phyloP scores from a whole-genome alignment of 1,284 basidiomycete genomes.

The Somion occarium region DNA sequence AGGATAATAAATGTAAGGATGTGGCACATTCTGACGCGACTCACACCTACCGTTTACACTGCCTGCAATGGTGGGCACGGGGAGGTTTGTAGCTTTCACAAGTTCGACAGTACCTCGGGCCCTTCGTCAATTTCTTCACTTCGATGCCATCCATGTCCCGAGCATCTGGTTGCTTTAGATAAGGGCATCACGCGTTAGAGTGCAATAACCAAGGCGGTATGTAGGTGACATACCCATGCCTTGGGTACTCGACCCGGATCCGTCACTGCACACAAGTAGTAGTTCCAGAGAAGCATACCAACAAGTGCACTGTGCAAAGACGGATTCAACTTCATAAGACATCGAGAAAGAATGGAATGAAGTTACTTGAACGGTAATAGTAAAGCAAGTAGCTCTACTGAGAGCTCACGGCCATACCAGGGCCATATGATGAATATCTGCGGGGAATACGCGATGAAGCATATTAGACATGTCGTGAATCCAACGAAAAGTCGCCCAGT shows the following conservation, averaged over 20 bases:
- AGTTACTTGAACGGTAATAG: conserved; percentile 88
- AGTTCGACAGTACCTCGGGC: conserved; percentile 78
- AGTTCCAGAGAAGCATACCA: conserved; percentile 81
- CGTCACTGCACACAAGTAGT: conserved; percentile 74
- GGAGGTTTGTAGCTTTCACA: conserved; percentile 74
- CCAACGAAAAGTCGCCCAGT: conserved; percentile 61
- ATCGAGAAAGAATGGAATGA: neutral
- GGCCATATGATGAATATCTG: conserved; percentile 92
- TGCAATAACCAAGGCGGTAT: neutral
- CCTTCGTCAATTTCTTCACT: conserved; percentile 80
- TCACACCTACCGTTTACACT: conserved; percentile 73
- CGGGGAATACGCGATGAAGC: conserved; percentile 83
- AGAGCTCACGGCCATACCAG: conserved; percentile 75
- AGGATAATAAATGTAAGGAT: neutral
- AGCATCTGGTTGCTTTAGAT: conserved; percentile 68
- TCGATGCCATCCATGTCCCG: conserved; percentile 68
- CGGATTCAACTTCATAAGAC: too few relatives aligned
- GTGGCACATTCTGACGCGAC: neutral
- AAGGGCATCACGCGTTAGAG: too few relatives aligned
- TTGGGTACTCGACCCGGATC: conserved; percentile 82
- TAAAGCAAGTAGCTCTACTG: conserved; percentile 67
- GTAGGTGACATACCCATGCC: conserved; percentile 61
- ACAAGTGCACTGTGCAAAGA: conserved; percentile 57
- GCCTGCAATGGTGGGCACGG: conserved; percentile 83
- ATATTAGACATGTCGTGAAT: conserved; percentile 74